phyloP scores from a whole-genome alignment of 768 basidiomycete genomes.

The Mycena epipterygia region DNA sequence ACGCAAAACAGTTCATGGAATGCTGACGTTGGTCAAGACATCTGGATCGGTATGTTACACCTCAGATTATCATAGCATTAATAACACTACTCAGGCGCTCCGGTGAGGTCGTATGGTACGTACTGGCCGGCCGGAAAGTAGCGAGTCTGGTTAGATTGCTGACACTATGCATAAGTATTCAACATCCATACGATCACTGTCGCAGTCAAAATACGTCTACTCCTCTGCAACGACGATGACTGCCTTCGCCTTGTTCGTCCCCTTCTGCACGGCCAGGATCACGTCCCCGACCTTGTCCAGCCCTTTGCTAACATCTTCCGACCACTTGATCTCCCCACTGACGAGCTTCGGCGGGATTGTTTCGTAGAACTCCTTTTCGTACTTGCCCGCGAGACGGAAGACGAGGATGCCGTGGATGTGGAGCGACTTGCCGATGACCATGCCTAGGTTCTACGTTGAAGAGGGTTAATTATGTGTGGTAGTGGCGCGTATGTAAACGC shows the following conservation, averaged over 20 bases:
- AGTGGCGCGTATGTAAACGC: no score
- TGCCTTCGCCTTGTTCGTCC: constrained; percentile 47
- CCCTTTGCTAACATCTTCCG: constrained; percentile 47
- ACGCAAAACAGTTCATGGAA: no score
- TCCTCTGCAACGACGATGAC: constrained; percentile 16
- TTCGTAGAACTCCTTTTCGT: neutral
- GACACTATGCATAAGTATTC: no score
- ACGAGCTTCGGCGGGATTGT: neutral
- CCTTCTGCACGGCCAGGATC: constrained; percentile 47
- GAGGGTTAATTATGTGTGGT: neutral
- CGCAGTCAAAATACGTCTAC: no score
- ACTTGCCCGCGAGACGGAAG: neutral
- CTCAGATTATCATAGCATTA: no score
- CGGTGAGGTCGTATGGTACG: no score
- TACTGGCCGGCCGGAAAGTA: no score
- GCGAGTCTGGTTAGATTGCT: no score
- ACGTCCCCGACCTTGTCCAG: constrained; percentile 48
- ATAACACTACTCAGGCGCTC: no score
- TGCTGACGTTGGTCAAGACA: no score
- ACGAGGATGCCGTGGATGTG: neutral
- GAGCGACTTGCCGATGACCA: neutral
- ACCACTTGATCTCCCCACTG: constrained; percentile 36
- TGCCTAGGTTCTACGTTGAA: neutral
- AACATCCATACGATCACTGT: no score
- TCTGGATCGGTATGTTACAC: no score